Evolutionary conservation across 140 eudicot species (phyloP).

Genomic region (Anethum foeniculum): DNA sequence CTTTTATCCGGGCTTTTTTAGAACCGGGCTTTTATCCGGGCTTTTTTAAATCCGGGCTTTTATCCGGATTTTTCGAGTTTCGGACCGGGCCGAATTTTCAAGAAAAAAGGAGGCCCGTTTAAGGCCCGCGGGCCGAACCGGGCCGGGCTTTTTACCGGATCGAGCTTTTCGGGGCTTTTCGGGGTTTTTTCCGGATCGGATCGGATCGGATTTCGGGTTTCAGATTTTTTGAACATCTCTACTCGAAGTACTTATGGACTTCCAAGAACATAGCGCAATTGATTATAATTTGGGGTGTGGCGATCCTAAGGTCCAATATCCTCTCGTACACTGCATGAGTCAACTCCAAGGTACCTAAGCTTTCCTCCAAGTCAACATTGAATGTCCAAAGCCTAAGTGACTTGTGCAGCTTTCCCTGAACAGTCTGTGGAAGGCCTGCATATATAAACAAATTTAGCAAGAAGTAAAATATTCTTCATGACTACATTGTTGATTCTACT

Average conservation of each 20-base stretch:
- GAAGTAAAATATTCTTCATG: neutral
- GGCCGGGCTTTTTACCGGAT: too few relatives aligned
- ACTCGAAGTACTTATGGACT: conserved; percentile 84
- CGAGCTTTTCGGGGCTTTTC: too few relatives aligned
- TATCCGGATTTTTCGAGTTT: too few relatives aligned
- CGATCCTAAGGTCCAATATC: conserved; percentile 82
- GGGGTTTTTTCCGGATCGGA: too few relatives aligned
- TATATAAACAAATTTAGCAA: neutral
- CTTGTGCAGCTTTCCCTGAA: conserved; percentile 79
- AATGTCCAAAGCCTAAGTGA: conserved; percentile 87
- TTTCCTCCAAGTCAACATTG: conserved; percentile 90
- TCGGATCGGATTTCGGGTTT: too few relatives aligned
- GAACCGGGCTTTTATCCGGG: too few relatives aligned
- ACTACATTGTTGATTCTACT: neutral
- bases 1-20: too few relatives aligned
- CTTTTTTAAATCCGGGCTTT: too few relatives aligned
- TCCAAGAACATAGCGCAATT: conserved; percentile 86
- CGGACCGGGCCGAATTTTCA: too few relatives aligned
- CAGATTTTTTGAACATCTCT: too few relatives aligned
- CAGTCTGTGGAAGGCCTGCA: conserved; percentile 39
- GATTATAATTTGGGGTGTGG: conserved; percentile 94
- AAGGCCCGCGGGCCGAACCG: too few relatives aligned
- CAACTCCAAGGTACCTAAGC: conserved; percentile 76
- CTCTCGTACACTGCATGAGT: conserved; percentile 85
- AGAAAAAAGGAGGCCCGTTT: too few relatives aligned